These are phyloP conservation scores for Epichloe coenophiala DNA, from an alignment of 2,329 filamentous ascomycete species.

Conservation along the genomic window DNA sequence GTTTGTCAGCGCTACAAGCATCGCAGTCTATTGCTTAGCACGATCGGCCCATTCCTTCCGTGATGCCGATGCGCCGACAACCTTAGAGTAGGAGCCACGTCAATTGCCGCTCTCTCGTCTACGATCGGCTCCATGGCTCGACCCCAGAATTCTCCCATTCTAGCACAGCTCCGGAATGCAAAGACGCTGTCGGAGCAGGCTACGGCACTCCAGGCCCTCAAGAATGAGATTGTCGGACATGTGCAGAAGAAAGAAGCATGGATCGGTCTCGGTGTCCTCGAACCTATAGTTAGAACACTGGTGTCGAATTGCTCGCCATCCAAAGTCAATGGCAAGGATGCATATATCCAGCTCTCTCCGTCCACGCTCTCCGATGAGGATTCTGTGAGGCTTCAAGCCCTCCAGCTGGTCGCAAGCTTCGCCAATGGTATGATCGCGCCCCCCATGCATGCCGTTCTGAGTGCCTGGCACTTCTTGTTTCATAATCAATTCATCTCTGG, in stretches of 20 bases:
- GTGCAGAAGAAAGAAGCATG: conserved; percentile 72
- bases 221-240: conserved; percentile 84
- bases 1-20: background rate
- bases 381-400: conserved; percentile 59
- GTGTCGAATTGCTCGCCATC: conserved; percentile 18
- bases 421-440: conserved; percentile 51
- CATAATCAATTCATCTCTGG: background rate
- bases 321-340: conserved; percentile 27
- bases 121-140: conserved; percentile 34
- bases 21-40: background rate
- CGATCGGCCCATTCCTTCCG: background rate
- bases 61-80: conserved; percentile 7
- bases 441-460: background rate
- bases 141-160: conserved; percentile 36
- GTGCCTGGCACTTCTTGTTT: background rate
- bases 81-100: conserved; percentile 2
- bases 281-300: conserved; percentile 38
- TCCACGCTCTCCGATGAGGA: conserved; percentile 46
- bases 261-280: conserved; percentile 56
- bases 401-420: conserved; percentile 73
- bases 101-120: conserved; percentile 1
- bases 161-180: conserved; percentile 43
- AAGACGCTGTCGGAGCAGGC: conserved; percentile 38
- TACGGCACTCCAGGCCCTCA: conserved; percentile 56
- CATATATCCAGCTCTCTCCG: conserved; percentile 19